Evolutionary conservation across 805 yeast genomes (phyloP), one percentile per base, ranked within the genome.

Genomic region (Candida patagonica): DNA sequence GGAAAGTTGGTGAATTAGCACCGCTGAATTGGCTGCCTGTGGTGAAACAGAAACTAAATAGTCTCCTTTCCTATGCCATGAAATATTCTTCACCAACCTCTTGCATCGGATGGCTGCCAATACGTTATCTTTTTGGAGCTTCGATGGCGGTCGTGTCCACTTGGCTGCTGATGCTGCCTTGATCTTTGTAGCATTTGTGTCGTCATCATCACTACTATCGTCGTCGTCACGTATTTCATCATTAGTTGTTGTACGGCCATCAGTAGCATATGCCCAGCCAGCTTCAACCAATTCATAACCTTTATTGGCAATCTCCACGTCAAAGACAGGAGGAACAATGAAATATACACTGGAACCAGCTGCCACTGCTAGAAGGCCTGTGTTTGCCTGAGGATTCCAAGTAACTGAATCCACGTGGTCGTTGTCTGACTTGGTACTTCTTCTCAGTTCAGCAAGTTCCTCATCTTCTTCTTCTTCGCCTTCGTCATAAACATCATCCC

Each of bases 31-130:
- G 41, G 83, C 85, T 38, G 86, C 81, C 38, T 85, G 92, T 38
- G 97, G 96, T n/a, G 95, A 78, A n/a, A 86, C 94, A 3, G 94
- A 79, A 48, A 89, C 95, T 53, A 92, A 84, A 59, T 92, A 92
- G 66, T 92, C 98, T 54, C 98, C 98, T 56, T 83, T 82, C 60
- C 96, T 73, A 62, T 92, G 98, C 98, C 98, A 92, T 49, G 95
- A 74, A 17, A 92, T 50, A 55, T 78, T 80, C 62, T 85, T 87
- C 46, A 89, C 75, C 0, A 83, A 72, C 53, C 70, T 72, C 13
- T 65, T 60, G 46, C 81, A 69, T 39, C 81, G 74, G 36, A 92
- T 72, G 15, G 83, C 76, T 2, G 84, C 79, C 13, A 81, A 73
- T 27, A 87, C 77, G 41, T 94, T 94, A 38, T 73, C 66, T 26